Percentiles rank a stretch among this genome's conserved stretches.
These are phyloP conservation scores for Fusarium verrucosum DNA, from an alignment of 2,329 filamentous ascomycete species.

Conservation along the genomic window DNA sequence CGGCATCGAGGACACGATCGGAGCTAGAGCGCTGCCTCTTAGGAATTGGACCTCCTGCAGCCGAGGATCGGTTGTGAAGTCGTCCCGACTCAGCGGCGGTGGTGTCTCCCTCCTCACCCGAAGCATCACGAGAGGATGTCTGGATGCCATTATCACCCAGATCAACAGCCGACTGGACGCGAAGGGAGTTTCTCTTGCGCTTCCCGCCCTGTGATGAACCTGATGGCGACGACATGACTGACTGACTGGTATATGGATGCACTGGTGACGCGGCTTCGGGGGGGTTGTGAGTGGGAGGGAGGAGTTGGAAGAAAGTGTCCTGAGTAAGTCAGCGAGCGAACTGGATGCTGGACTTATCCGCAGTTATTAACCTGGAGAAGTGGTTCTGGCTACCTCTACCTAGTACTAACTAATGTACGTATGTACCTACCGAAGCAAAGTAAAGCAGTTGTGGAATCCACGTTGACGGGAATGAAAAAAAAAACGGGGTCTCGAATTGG, in stretches of 20 bases:
- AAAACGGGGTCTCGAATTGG: slow-evolving; percentile 29
- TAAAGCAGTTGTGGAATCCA: too few species aligned
- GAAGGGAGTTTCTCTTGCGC: slow-evolving; percentile 78
- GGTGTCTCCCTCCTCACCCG: slow-evolving; percentile 81
- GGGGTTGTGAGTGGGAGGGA: slow-evolving; percentile 23
- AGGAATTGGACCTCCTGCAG: slow-evolving; percentile 65
- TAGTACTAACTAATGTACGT: too few species aligned
- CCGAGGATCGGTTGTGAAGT: slow-evolving; percentile 68
- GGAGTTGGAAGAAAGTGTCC: slow-evolving; percentile 12
- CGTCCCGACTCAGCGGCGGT: slow-evolving; percentile 69
- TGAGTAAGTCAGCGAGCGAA: slow-evolving; percentile 3
- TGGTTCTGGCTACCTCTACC: slow-evolving; percentile 36
- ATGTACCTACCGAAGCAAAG: too few species aligned
- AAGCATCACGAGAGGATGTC: slow-evolving; percentile 83
- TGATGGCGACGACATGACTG: slow-evolving; percentile 52
- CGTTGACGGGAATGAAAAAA: slow-evolving; percentile 38
- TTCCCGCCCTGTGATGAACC: slow-evolving; percentile 69
- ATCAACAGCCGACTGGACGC: slow-evolving; percentile 56
- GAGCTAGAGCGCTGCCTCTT: slow-evolving; percentile 82
- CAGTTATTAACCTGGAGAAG: slow-evolving; percentile 28
- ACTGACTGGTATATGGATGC: background rate
- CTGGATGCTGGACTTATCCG: background rate
- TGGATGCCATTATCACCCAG: slow-evolving; percentile 65
- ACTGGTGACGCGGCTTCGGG: slow-evolving; percentile 36
- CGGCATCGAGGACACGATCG: slow-evolving; percentile 53